Percentiles rank a stretch among this genome's conserved stretches.
Evolutionary conservation across 176 grass and related monocot genomes (phyloP).

Genomic region (Leersia perrieri): DNA sequence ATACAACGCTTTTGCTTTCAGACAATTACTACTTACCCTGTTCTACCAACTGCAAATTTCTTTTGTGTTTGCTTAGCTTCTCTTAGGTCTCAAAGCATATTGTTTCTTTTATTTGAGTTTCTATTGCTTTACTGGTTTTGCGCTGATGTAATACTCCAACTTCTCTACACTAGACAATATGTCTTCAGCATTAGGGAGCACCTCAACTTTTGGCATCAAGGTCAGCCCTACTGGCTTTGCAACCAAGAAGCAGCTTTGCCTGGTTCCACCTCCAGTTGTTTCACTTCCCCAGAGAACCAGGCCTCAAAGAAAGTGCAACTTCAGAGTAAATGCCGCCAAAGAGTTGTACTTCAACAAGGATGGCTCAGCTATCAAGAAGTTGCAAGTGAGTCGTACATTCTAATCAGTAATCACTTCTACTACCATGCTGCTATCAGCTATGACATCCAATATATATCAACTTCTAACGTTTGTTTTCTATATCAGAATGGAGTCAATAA

Average conservation of each 20-base stretch:
- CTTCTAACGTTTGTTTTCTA: not conserved
- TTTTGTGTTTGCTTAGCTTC: not conserved
- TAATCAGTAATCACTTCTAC: not conserved
- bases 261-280: not conserved
- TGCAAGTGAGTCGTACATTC: slow-evolving; percentile 44
- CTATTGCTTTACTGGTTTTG: not conserved
- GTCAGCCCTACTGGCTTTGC: not conserved
- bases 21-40: not conserved
- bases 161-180: not conserved
- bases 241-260: slow-evolving; percentile 15
- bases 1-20: not conserved
- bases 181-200: slow-evolving; percentile 19
- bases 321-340: slow-evolving; percentile 56
- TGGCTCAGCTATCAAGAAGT: slow-evolving; percentile 56
- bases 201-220: slow-evolving; percentile 15
- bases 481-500: slow-evolving; percentile 67
- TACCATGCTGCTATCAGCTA: not conserved
- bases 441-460: not conserved
- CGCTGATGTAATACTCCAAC: not conserved
- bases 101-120: not conserved
- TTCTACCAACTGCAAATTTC: not conserved
- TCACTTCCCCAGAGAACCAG: not conserved
- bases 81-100: not conserved
- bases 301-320: slow-evolving; percentile 20
- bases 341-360: slow-evolving; percentile 79